Evolutionary conservation across 2,329 filamentous ascomycete genomes (phyloP).

Genomic region (Nannizziopsis barbatae): DNA sequence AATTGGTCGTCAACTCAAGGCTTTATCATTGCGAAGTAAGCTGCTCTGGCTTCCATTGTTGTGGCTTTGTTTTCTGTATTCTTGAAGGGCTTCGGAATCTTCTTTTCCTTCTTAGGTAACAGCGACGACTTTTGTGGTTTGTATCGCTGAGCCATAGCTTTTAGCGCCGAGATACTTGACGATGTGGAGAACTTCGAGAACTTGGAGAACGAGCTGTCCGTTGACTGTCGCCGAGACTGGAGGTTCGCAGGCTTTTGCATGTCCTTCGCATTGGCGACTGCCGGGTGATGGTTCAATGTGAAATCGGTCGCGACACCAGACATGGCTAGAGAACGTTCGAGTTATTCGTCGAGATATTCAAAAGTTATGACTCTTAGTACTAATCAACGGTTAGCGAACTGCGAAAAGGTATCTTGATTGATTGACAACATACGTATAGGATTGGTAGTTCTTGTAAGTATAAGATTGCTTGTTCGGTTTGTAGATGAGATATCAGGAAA

Average conservation of each 20-base stretch:
- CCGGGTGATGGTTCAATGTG: constrained; percentile 5
- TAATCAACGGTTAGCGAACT: no score
- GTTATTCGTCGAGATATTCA: no score
- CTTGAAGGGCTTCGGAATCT: not conserved
- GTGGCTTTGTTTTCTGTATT: constrained; percentile 1
- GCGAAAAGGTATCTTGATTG: no score
- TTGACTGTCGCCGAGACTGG: constrained; percentile 2
- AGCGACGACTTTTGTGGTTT: constrained; percentile 3
- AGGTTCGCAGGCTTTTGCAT: not conserved
- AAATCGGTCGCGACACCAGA: constrained; percentile 6
- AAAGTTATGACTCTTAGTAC: no score
- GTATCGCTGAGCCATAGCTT: constrained; percentile 1
- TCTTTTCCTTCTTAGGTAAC: not conserved
- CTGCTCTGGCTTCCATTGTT: constrained; percentile 9
- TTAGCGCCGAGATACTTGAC: constrained; percentile 10
- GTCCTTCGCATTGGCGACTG: not conserved
- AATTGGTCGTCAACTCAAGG: not conserved
- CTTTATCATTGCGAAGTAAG: constrained; percentile 10
- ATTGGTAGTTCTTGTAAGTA: no score
- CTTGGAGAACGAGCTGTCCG: constrained; percentile 2
- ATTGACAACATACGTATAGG: no score
- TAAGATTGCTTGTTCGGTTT: no score
- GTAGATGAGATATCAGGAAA: no score
- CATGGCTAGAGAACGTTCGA: not conserved
- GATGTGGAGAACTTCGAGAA: not conserved